Percentiles rank a stretch among this genome's conserved stretches.
phyloP scores from a whole-genome alignment of 2,329 filamentous ascomycete species.

The Chrysosphaeria jannelii region DNA sequence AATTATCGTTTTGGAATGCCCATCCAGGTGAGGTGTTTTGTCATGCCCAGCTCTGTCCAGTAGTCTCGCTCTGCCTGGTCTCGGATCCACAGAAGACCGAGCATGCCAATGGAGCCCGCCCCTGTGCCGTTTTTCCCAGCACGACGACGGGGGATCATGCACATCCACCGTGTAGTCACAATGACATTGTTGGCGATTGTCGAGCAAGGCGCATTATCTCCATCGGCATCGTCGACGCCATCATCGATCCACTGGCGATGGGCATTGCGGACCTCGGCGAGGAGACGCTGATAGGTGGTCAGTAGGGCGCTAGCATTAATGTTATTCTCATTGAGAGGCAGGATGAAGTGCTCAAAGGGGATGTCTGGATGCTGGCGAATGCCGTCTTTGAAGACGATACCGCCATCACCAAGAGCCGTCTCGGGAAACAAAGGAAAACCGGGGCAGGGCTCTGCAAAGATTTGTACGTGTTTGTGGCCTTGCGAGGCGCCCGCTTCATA shows the following conservation, averaged over 20 bases:
- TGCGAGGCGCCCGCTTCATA: slow-evolving; percentile 12
- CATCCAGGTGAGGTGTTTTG: slow-evolving; percentile 5
- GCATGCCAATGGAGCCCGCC: slow-evolving; percentile 10
- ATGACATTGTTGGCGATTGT: slow-evolving; percentile 9
- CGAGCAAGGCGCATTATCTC: slow-evolving; percentile 1
- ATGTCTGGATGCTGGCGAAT: slow-evolving; percentile 4
- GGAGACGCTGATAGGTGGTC: slow-evolving; percentile 4
- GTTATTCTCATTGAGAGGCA: slow-evolving; percentile 2
- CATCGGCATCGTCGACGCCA: slow-evolving; percentile 1
- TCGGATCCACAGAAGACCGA: slow-evolving; percentile 9
- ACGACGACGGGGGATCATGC: slow-evolving; percentile 9
- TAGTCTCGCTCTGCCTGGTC: slow-evolving; percentile 6
- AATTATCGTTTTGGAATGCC: slow-evolving; percentile 3
- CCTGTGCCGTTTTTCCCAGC: slow-evolving; percentile 6
- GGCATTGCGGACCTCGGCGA: slow-evolving; percentile 3
- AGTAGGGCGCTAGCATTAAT: slow-evolving; percentile 3
- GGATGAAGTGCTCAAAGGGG: slow-evolving; percentile 5
- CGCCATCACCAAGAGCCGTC: background rate
- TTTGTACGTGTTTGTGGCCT: slow-evolving; percentile 15
- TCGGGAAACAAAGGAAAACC: slow-evolving; percentile 6
- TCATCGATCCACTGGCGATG: no score
- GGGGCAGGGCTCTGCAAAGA: slow-evolving; percentile 9
- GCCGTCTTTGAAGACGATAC: background rate
- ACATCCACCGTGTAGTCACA: slow-evolving; percentile 8
- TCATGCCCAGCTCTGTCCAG: slow-evolving; percentile 6